Conservation (phyloP, 495 filamentous ascomycete genomes). For the Penicillium turbatum region DNA sequence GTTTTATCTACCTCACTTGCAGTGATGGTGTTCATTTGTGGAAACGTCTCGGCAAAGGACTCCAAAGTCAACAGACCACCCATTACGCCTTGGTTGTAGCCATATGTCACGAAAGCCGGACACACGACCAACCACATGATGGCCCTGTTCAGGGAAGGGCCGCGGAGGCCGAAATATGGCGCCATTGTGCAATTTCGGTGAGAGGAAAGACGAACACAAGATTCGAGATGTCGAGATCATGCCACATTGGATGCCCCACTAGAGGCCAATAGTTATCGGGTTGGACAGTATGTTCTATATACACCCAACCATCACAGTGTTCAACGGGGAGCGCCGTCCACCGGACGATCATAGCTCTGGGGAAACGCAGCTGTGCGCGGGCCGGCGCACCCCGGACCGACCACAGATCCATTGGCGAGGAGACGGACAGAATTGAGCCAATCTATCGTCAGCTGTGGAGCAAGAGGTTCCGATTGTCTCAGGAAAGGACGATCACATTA, state of each 20-base stretch:
- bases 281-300: slow-evolving; percentile 11
- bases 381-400: slow-evolving; percentile 5
- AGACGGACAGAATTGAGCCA: neutral
- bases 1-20: neutral
- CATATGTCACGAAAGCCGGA: slow-evolving; percentile 45
- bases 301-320: neutral
- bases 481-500: slow-evolving; percentile 3
- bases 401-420: slow-evolving; percentile 7
- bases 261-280: neutral
- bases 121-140: slow-evolving; percentile 36
- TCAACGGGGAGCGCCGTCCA: slow-evolving; percentile 10
- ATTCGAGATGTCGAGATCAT: slow-evolving; percentile 6
- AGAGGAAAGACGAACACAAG: neutral
- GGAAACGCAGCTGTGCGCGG: slow-evolving; percentile 1
- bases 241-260: slow-evolving; percentile 5
- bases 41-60: slow-evolving; percentile 40
- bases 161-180: slow-evolving; percentile 29
- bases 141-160: slow-evolving; percentile 24
- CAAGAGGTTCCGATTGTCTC: neutral
- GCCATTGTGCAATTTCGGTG: slow-evolving; percentile 5
- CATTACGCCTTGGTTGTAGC: slow-evolving; percentile 38
- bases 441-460: slow-evolving; percentile 3
- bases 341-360: slow-evolving; percentile 2
- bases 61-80: slow-evolving; percentile 32
- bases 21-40: slow-evolving; percentile 35